Evolutionary conservation across 2,329 filamentous ascomycete genomes (phyloP).

Genomic region (Zasmidium citrigriseum): DNA sequence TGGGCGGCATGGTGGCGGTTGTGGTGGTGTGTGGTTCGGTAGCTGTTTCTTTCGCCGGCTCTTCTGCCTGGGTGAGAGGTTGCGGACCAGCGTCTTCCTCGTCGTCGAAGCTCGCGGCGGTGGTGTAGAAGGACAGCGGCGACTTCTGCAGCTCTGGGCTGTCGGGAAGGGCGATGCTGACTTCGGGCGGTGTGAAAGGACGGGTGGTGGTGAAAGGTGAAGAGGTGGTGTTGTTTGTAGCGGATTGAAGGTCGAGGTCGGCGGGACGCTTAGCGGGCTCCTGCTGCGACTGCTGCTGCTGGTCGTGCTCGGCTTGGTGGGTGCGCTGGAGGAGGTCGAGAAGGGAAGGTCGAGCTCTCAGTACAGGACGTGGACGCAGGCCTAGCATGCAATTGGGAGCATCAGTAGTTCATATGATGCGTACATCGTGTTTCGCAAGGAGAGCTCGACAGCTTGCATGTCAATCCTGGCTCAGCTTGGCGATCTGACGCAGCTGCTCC

Average conservation of each 20-base stretch:
- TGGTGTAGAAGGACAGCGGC: conserved; percentile 6
- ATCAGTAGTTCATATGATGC: not conserved
- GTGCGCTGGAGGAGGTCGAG: conserved; percentile 60
- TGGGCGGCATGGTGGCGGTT: conserved; percentile 23
- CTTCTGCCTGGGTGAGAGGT: conserved; percentile 14
- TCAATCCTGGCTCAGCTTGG: not conserved
- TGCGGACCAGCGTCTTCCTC: conserved; percentile 16
- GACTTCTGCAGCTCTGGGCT: conserved; percentile 15
- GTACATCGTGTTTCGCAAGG: not conserved
- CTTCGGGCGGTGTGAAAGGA: conserved; percentile 17
- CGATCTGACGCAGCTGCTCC: not conserved
- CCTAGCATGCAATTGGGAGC: conserved; percentile 45
- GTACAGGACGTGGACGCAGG: conserved; percentile 58
- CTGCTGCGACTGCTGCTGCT: not conserved
- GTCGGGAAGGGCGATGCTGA: conserved; percentile 21
- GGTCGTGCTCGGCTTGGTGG: conserved; percentile 20
- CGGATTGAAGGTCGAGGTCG: not conserved
- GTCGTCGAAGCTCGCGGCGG: conserved; percentile 7
- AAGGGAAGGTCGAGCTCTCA: conserved; percentile 62
- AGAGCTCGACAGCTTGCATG: not conserved
- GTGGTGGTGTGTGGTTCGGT: conserved; percentile 13
- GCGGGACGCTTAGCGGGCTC: not conserved
- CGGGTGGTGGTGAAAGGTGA: not conserved
- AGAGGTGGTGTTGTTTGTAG: conserved; percentile 14
- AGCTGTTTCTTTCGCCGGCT: conserved; percentile 13